These are phyloP conservation scores for Citrus unshiu DNA, from an alignment of 345 rosid species.

Conservation along the genomic window DNA sequence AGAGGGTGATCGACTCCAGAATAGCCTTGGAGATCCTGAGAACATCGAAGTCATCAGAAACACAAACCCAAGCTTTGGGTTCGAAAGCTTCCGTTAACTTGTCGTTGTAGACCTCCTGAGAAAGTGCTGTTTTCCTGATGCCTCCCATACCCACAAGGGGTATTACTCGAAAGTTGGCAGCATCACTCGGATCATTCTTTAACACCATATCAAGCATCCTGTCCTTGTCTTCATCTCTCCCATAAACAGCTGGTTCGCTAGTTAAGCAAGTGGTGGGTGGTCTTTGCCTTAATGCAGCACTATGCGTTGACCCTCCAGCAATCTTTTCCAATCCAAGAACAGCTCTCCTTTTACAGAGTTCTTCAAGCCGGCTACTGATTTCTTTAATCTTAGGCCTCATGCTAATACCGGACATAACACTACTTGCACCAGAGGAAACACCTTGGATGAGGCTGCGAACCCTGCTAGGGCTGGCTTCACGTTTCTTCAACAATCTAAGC, in stretches of 20 bases:
- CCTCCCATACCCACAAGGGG: constrained; percentile 21
- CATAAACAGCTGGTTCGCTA: neutral
- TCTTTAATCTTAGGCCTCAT: neutral
- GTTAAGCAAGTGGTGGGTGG: neutral
- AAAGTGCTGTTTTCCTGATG: constrained; percentile 16
- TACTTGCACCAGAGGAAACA: neutral
- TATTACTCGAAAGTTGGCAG: neutral
- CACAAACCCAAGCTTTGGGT: constrained; percentile 15
- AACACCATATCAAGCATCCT: neutral
- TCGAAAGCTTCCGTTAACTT: neutral
- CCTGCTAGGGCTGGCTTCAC: too few relatives aligned
- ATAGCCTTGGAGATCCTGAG: constrained; percentile 10
- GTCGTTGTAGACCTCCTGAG: constrained; percentile 10
- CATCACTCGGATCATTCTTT: neutral
- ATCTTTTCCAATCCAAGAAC: neutral
- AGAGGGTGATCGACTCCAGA: neutral
- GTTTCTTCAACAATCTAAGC: too few relatives aligned
- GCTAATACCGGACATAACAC: neutral
- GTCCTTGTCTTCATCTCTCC: neutral
- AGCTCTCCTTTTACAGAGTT: neutral
- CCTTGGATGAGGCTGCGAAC: too few relatives aligned
- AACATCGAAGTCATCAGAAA: constrained; percentile 15
- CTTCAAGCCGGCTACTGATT: neutral
- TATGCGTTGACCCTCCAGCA: neutral
- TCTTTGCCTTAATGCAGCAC: neutral